phyloP scores from a whole-genome alignment of 2,329 filamentous ascomycete species.

The Zarea fungicola region DNA sequence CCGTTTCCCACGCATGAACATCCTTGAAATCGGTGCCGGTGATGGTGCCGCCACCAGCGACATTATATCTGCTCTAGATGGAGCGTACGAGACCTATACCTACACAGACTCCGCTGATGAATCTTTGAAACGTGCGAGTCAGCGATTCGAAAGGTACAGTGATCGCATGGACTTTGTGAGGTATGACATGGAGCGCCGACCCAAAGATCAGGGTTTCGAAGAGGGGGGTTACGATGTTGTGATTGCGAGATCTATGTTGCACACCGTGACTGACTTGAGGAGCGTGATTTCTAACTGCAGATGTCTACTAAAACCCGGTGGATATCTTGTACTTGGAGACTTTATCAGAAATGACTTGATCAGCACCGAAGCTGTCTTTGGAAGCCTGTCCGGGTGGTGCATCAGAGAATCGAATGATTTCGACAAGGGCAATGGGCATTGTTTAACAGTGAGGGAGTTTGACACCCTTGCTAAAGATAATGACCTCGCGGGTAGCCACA shows the following conservation, averaged over 20 bases:
- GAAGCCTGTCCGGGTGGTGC: constrained; percentile 27
- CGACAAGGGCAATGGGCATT: too few species aligned
- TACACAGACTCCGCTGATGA: constrained; percentile 21
- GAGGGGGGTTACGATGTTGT: constrained; percentile 26
- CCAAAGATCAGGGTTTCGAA: too few species aligned
- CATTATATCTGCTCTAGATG: constrained; percentile 13
- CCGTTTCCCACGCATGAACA: constrained; percentile 16
- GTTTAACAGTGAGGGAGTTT: too few species aligned
- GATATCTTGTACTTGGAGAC: constrained; percentile 24
- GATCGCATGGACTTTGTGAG: constrained; percentile 21
- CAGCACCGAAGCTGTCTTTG: constrained; percentile 18
- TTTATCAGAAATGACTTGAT: constrained; percentile 16
- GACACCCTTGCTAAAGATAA: too few species aligned
- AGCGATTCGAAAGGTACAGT: background rate
- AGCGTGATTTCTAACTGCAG: constrained; percentile 18
- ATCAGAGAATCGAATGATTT: too few species aligned
- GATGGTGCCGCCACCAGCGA: constrained; percentile 1
- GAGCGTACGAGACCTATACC: constrained; percentile 15
- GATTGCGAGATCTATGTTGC: constrained; percentile 22
- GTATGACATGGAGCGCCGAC: too few species aligned
- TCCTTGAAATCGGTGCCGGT: constrained; percentile 12
- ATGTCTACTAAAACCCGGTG: constrained; percentile 23
- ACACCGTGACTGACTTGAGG: constrained; percentile 22
- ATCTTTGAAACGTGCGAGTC: constrained; percentile 19
- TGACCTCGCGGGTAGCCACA: too few species aligned